Percentiles rank a stretch among this genome's conserved stretches.
Evolutionary conservation across 768 basidiomycete species (phyloP).

Genomic region (Termitomyces sp.): DNA sequence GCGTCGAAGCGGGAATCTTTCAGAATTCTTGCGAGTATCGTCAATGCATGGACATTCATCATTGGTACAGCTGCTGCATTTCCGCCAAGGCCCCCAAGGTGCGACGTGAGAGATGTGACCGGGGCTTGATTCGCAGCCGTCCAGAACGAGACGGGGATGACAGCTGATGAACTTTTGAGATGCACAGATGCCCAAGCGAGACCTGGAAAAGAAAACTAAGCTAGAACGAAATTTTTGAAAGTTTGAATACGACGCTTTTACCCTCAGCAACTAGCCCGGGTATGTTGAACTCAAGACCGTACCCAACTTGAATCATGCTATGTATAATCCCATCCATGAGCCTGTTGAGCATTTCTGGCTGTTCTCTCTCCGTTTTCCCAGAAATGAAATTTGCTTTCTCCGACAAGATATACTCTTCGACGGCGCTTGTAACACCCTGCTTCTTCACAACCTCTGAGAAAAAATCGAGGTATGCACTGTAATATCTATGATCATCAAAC

Average conservation of each 20-base stretch:
- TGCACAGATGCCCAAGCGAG: constrained; percentile 54
- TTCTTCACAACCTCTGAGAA: constrained; percentile 35
- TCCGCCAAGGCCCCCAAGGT: neutral
- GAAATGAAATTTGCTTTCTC: constrained; percentile 35
- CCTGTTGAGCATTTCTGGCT: constrained; percentile 42
- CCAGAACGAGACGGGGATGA: constrained; percentile 26
- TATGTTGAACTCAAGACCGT: constrained; percentile 56
- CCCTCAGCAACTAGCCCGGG: constrained; percentile 62
- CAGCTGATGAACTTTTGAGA: constrained; percentile 24
- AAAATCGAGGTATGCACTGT: constrained; percentile 46
- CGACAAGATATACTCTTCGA: constrained; percentile 58
- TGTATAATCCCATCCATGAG: constrained; percentile 55
- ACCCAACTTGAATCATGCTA: constrained; percentile 59
- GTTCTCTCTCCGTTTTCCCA: constrained; percentile 18
- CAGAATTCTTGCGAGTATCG: constrained; percentile 49
- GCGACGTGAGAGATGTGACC: constrained; percentile 6
- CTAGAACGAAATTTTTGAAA: neutral
- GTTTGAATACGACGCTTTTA: constrained; percentile 14
- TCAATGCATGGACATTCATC: constrained; percentile 37
- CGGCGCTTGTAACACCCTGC: constrained; percentile 31
- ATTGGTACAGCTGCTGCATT: neutral
- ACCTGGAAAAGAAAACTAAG: constrained; percentile 27
- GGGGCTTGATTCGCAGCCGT: neutral
- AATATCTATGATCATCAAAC: constrained; percentile 34
- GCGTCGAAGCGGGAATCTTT: constrained; percentile 37